phyloP scores from a whole-genome alignment of 1,284 basidiomycete genomes.

The Puccinia coronata region DNA sequence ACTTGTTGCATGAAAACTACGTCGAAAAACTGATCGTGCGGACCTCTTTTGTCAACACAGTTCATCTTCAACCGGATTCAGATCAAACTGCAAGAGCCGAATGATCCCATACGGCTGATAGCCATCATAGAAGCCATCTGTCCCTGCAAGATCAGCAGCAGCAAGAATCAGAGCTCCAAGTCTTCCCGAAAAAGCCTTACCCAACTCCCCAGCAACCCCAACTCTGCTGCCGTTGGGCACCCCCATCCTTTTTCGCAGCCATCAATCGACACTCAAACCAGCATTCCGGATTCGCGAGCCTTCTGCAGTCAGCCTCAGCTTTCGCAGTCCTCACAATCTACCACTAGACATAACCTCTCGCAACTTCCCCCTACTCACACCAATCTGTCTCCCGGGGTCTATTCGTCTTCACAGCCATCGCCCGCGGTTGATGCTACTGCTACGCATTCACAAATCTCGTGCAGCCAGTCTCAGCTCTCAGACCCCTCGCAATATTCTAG shows the following conservation, averaged over 20 bases:
- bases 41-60: background rate
- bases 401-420: background rate
- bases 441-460: background rate
- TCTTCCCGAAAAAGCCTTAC: background rate
- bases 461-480: background rate
- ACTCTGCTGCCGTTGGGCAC: background rate
- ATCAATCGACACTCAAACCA: background rate
- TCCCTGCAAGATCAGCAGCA: slow-evolving; percentile 44
- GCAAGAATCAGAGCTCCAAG: slow-evolving; percentile 4
- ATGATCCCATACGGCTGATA: slow-evolving; percentile 24
- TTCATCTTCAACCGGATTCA: slow-evolving; percentile 38
- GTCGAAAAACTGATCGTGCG: background rate
- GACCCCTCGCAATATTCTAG: no score
- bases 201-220: background rate
- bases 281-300: background rate
- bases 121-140: slow-evolving; percentile 38
- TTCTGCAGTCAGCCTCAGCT: background rate
- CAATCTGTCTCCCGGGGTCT: no score
- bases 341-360: background rate
- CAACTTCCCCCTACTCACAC: background rate
- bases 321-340: background rate
- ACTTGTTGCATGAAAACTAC: background rate
- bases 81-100: slow-evolving; percentile 32
- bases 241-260: background rate
- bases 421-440: background rate